Evolutionary conservation across 495 filamentous ascomycete genomes (phyloP), one percentile per base, ranked within the genome.

Genomic region (Penicillium cinerascens): DNA sequence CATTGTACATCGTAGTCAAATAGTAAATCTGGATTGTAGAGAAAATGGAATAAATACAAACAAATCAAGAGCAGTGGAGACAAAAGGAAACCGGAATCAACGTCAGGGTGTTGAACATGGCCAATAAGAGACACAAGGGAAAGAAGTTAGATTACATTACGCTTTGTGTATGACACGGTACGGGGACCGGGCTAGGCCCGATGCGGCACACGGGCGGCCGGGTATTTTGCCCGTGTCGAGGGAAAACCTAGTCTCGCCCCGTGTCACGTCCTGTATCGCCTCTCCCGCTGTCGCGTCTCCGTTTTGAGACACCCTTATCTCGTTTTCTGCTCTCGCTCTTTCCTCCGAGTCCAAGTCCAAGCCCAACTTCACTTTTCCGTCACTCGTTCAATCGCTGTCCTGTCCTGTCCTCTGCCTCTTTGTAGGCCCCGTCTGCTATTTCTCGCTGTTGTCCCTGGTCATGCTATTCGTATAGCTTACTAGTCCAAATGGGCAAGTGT

Each of bases 401-500:
- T 37, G 9, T 2, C 11, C 27, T 33, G 15, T 23, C 27, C 20
- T 22, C 40, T 42, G 43, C 39, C 35, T 39, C 46, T 44, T 42
- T 15, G 23, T 41, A n/a, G 35, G 38, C 8, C 35, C 29, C 23
- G 23, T 17, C n/a, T 33, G 36, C 47, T 35, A 49, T 38, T 42
- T 8, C 25, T 58, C 43, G 43, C 25, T 46, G 49, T 44, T 55
- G 20, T 42, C 36, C 45, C 52, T 55, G 54, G 67, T 61, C 69
- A 74, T 74, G 69, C 58, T 67, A 55, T 51, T 55, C 48, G 42
- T 51, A 51, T 64, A 64, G 52, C 58, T 48, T 58, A 33, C 48
- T 20, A 58, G 60, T 64, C 60, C 67, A 64, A 68, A 78, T 78
- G 74, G 74, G 73, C 67, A 76, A 78, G 73, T 78, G 75, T 78